Evolutionary conservation across 345 rosid species (phyloP).

Genomic region (Populus ilicifolia): DNA sequence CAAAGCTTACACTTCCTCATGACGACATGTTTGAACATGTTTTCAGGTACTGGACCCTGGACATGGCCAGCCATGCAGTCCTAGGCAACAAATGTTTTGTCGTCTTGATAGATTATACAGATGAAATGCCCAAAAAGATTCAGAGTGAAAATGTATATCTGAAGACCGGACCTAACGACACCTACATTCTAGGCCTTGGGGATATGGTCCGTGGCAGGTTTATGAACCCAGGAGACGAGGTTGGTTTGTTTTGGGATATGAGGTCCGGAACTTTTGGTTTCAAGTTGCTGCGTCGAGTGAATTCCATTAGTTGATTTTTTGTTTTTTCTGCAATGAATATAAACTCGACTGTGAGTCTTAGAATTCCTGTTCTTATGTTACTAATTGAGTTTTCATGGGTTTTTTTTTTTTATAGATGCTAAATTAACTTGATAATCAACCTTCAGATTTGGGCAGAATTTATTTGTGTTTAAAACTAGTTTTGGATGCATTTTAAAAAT

Average conservation of each 20-base stretch:
- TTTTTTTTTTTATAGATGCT: no score
- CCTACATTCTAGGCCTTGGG: slow-evolving; percentile 20
- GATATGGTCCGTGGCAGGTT: slow-evolving; percentile 22
- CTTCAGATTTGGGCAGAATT: no score
- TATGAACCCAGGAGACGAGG: slow-evolving; percentile 25
- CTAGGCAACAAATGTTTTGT: slow-evolving; percentile 22
- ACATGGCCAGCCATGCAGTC: slow-evolving; percentile 13
- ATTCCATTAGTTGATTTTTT: not conserved
- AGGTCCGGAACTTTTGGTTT: slow-evolving; percentile 22
- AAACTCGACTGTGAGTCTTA: no score
- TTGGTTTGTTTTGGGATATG: slow-evolving; percentile 37
- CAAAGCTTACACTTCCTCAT: slow-evolving; percentile 22
- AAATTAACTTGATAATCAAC: no score
- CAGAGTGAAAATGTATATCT: slow-evolving; percentile 29
- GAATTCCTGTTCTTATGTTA: no score
- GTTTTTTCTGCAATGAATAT: no score
- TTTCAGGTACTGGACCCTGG: slow-evolving; percentile 27
- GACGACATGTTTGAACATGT: slow-evolving; percentile 28
- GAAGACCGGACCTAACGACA: slow-evolving; percentile 21
- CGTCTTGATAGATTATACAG: slow-evolving; percentile 28
- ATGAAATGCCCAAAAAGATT: slow-evolving; percentile 25
- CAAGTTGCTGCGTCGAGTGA: slow-evolving; percentile 21
- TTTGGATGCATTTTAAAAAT: no score
- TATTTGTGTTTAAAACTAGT: no score
- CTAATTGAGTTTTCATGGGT: no score